Evolutionary conservation across 257 asterid species (phyloP).

Genomic region (Lithospermum erythrorhizon): DNA sequence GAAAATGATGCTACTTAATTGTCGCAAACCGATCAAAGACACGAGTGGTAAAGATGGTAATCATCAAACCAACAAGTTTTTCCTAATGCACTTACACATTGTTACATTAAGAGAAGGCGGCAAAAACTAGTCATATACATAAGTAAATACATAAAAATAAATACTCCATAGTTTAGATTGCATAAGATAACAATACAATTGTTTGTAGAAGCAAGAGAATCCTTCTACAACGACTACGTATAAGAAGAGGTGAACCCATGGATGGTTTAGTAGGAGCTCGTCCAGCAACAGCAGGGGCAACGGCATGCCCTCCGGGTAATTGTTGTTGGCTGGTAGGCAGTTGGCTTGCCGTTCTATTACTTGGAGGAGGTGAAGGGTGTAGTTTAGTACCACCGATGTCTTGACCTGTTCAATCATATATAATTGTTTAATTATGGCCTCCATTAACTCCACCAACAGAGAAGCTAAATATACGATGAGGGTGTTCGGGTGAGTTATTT

Average conservation of each 20-base stretch:
- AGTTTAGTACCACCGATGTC: constrained; percentile 20
- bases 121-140: constrained; percentile 24
- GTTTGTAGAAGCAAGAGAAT: constrained; percentile 28
- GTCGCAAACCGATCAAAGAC: background rate
- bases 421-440: too few species aligned
- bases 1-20: background rate
- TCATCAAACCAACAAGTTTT: too few species aligned
- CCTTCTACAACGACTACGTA: constrained; percentile 10
- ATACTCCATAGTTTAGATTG: constrained; percentile 10
- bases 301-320: constrained; percentile 26
- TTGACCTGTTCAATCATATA: constrained; percentile 31
- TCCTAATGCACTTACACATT: too few species aligned
- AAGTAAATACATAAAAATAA: constrained; percentile 14
- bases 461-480: too few species aligned
- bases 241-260: constrained; percentile 23
- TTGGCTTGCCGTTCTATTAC: constrained; percentile 31
- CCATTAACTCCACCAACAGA: too few species aligned
- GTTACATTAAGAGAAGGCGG: background rate
- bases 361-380: constrained; percentile 36
- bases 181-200: constrained; percentile 15
- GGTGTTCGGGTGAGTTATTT: too few species aligned
- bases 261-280: constrained; percentile 42
- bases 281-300: constrained; percentile 64
- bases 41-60: background rate
- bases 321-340: constrained; percentile 51